Conservation (phyloP, 208 protist species). For the Acanthamoeba royreba region DNA sequence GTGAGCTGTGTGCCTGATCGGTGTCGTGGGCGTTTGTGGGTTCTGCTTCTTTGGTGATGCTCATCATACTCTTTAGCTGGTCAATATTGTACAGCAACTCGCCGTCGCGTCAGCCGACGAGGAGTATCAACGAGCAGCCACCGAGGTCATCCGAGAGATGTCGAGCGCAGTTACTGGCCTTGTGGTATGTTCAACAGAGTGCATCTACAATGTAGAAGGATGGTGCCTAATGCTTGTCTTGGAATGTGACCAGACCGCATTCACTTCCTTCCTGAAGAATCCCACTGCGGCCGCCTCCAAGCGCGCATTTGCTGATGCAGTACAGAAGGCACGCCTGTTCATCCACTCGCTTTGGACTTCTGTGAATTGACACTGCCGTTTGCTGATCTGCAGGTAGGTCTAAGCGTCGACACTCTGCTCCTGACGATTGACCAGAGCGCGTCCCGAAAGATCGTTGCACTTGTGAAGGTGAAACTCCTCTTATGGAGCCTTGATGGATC, state of each 20-base stretch:
- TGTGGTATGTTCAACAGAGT: not conserved
- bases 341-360: not conserved
- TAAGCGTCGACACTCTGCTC: not conserved
- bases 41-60: not conserved
- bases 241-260: not conserved
- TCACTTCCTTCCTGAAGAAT: not conserved
- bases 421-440: conserved; percentile 1
- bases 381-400: not conserved
- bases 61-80: not conserved
- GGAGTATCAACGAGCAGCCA: not conserved
- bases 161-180: not conserved
- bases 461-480: not conserved
- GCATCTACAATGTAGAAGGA: not conserved
- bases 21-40: not conserved
- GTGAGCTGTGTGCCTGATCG: not conserved
- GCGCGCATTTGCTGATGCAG: not conserved
- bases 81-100: not conserved
- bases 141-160: not conserved
- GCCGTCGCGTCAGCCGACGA: not conserved
- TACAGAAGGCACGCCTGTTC: not conserved
- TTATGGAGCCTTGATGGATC: not conserved
- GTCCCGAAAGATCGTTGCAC: not conserved
- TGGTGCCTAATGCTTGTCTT: not conserved
- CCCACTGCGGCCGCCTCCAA: not conserved
- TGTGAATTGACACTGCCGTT: too few relatives aligned